Percentiles rank a stretch among this genome's conserved stretches.
phyloP scores from a whole-genome alignment of 768 basidiomycete species.

The Phanerochaete carnosa region DNA sequence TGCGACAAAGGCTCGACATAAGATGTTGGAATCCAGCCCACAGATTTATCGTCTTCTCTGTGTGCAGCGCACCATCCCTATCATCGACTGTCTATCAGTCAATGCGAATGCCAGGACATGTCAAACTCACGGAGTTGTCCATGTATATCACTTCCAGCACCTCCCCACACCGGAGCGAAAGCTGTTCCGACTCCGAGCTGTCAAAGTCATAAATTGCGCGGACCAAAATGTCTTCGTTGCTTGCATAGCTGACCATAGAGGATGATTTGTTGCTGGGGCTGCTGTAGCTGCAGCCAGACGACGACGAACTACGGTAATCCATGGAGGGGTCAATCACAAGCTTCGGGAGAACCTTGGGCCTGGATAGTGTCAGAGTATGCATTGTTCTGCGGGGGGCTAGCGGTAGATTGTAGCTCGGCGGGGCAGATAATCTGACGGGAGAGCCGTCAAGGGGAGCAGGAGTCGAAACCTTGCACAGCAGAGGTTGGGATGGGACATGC shows the following conservation, averaged over 20 bases:
- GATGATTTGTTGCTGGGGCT: slow-evolving; percentile 26
- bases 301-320: slow-evolving; percentile 3
- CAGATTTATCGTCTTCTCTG: slow-evolving; percentile 42
- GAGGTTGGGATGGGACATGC: background rate
- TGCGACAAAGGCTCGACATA: slow-evolving; percentile 57
- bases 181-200: slow-evolving; percentile 56
- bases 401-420: background rate
- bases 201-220: slow-evolving; percentile 68
- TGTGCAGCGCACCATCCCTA: slow-evolving; percentile 82
- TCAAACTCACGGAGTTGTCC: slow-evolving; percentile 44
- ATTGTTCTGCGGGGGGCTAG: background rate
- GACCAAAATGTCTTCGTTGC: slow-evolving; percentile 43
- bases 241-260: slow-evolving; percentile 18
- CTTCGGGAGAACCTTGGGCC: slow-evolving; percentile 14
- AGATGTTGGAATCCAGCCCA: slow-evolving; percentile 78
- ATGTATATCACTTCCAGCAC: slow-evolving; percentile 64
- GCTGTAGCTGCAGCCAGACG: slow-evolving; percentile 22
- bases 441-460: background rate
- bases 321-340: slow-evolving; percentile 34
- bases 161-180: slow-evolving; percentile 64
- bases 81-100: background rate
- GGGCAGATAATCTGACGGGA: background rate
- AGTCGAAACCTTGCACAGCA: background rate
- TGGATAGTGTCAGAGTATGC: background rate
- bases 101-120: background rate